phyloP scores from a whole-genome alignment of 805 yeast species.

The Saccharomycopsis sp. region DNA sequence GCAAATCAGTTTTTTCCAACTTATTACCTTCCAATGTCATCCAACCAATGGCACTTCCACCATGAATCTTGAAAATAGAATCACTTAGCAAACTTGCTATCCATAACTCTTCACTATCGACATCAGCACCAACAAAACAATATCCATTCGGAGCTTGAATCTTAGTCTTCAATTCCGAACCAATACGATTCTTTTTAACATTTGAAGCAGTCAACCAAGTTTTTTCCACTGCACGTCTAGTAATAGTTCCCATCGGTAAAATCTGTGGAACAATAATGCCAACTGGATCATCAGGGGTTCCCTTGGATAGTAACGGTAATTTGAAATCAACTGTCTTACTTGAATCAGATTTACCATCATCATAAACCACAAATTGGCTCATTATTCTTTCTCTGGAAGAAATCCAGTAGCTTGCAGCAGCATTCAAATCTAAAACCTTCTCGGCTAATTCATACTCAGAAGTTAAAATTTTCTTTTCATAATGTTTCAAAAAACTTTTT shows the following conservation, averaged over 20 bases:
- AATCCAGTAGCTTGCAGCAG: conserved; percentile 86
- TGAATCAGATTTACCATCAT: conserved; percentile 11
- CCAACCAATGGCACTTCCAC: conserved; percentile 97
- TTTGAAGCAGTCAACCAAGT: conserved; percentile 98
- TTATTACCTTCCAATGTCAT: conserved; percentile 97
- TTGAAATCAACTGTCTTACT: conserved; percentile 4
- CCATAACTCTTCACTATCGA: conserved; percentile 97
- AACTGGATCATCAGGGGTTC: conserved; percentile 23
- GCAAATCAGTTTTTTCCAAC: conserved; percentile 84
- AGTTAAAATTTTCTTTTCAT: conserved; percentile 62
- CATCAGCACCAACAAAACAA: conserved; percentile 95
- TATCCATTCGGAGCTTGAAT: conserved; percentile 83
- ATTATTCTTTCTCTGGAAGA: conserved; percentile 77
- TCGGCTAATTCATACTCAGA: conserved; percentile 66
- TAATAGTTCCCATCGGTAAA: conserved; percentile 91
- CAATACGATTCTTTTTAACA: conserved; percentile 75
- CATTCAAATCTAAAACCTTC: conserved; percentile 68
- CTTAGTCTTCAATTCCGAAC: conserved; percentile 87
- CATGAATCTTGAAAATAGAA: conserved; percentile 79
- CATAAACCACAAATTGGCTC: conserved; percentile 75
- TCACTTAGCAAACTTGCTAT: conserved; percentile 94
- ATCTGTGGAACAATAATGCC: conserved; percentile 81
- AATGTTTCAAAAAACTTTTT: conserved; percentile 58
- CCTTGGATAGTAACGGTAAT: conserved; percentile 5
- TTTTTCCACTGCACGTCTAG: conserved; percentile 92